Evolutionary conservation across 1,284 basidiomycete species (phyloP).

Genomic region (Lentinula novae-zelandiae): DNA sequence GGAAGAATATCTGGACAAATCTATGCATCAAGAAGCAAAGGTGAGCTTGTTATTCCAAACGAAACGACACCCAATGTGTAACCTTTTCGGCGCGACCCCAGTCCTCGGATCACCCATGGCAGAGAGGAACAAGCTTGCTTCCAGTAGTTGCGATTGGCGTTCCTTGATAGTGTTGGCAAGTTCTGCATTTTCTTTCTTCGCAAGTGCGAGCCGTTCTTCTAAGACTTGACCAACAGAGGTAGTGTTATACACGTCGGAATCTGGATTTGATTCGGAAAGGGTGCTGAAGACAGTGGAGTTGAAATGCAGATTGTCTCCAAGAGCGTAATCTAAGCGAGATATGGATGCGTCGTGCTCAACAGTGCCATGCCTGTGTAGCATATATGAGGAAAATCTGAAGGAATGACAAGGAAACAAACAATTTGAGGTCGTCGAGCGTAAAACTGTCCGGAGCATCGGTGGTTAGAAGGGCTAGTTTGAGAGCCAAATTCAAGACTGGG

Average conservation of each 20-base stretch:
- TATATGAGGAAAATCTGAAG: neutral
- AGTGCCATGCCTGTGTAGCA: constrained; percentile 12
- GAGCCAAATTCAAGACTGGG: neutral
- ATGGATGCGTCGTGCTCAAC: constrained; percentile 16
- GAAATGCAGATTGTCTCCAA: constrained; percentile 18
- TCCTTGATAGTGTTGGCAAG: constrained; percentile 10
- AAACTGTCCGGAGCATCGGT: constrained; percentile 11
- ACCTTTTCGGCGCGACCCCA: constrained; percentile 12
- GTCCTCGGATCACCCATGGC: constrained; percentile 11
- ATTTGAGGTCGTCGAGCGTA: constrained; percentile 11
- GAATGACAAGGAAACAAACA: neutral
- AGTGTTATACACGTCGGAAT: constrained; percentile 14
- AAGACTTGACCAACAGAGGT: constrained; percentile 11
- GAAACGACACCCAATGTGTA: too few relatives aligned
- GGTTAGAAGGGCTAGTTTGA: constrained; percentile 11
- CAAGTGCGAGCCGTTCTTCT: constrained; percentile 8
- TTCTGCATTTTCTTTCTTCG: constrained; percentile 9
- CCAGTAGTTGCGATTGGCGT: neutral
- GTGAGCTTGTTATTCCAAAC: too few relatives aligned
- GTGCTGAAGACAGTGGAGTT: constrained; percentile 15
- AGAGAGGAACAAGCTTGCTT: constrained; percentile 8
- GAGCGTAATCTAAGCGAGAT: constrained; percentile 11
- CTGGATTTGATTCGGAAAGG: constrained; percentile 10
- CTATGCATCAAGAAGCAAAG: neutral
- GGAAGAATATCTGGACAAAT: constrained; percentile 19